Percentiles rank a stretch among this genome's conserved stretches.
These are phyloP conservation scores for Sclerotinia glacialis DNA, from an alignment of 2,329 filamentous ascomycete genomes.

Conservation along the genomic window DNA sequence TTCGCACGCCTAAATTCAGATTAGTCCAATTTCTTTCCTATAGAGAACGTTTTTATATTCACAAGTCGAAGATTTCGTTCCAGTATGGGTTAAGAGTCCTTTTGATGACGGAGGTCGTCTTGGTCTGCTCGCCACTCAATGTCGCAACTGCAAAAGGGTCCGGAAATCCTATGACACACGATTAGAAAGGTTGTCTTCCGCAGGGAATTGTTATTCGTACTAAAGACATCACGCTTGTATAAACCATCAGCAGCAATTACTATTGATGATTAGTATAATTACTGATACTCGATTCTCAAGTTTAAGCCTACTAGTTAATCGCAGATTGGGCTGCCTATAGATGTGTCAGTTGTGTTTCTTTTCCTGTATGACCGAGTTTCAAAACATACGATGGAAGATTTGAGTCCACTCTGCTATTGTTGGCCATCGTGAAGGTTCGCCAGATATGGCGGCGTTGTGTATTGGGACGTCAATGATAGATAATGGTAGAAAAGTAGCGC, in stretches of 20 bases:
- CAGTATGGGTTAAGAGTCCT: constrained; percentile 99
- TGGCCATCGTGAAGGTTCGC: constrained; percentile 45
- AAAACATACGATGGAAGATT: constrained; percentile 61
- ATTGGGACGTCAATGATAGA: constrained; percentile 38
- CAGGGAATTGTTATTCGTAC: constrained; percentile 56
- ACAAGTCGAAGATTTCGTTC: constrained; percentile 99
- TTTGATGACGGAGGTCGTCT: constrained; percentile 96
- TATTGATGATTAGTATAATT: constrained; percentile 47
- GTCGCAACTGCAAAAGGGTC: constrained; percentile 98
- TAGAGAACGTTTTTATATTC: constrained; percentile 24
- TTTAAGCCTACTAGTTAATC: constrained; percentile 76
- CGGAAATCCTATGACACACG: constrained; percentile 69
- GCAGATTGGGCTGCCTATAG: constrained; percentile 75
- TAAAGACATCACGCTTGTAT: constrained; percentile 98
- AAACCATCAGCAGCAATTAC: constrained; percentile 98
- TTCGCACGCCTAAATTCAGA: constrained; percentile 67
- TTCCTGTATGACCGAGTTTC: constrained; percentile 24
- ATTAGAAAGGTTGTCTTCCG: constrained; percentile 24
- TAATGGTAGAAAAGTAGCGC: constrained; percentile 22
- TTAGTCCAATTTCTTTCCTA: constrained; percentile 25
- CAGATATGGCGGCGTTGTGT: constrained; percentile 37
- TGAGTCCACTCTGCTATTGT: constrained; percentile 52
- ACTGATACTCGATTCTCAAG: neutral
- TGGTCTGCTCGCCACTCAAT: constrained; percentile 95
- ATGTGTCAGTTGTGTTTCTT: constrained; percentile 31